Conservation (phyloP, 2,329 filamentous ascomycete genomes). For the Coniochaeta ligniaria region DNA sequence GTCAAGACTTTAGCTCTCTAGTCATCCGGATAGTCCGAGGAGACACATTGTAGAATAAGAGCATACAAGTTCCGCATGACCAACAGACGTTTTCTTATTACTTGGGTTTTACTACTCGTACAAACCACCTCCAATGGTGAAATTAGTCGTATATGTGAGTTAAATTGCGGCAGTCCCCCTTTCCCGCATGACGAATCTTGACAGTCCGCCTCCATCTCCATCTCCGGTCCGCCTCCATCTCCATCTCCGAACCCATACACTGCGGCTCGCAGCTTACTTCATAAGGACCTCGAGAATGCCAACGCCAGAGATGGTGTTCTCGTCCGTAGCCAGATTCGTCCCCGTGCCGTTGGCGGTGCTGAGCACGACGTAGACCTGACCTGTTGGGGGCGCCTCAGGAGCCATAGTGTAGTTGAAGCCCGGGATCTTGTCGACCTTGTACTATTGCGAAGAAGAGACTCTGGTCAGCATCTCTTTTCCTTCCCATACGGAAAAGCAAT, state of each 20-base stretch:
- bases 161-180: no score
- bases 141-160: no score
- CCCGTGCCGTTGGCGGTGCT: slow-evolving; percentile 24
- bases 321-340: slow-evolving; percentile 20
- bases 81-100: no score
- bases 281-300: slow-evolving; percentile 23
- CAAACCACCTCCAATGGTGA: no score
- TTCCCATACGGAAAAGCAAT: background rate
- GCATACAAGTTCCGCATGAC: no score
- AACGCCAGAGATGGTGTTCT: slow-evolving; percentile 29
- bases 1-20: no score
- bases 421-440: slow-evolving; percentile 11
- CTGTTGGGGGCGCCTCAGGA: slow-evolving; percentile 13
- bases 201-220: no score
- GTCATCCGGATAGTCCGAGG: no score
- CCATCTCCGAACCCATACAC: background rate
- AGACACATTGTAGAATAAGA: no score
- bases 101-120: no score
- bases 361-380: slow-evolving; percentile 32
- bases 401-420: background rate
- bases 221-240: no score
- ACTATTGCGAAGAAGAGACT: background rate
- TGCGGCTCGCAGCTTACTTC: background rate
- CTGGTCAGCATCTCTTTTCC: background rate
- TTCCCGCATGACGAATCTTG: no score